phyloP scores from a whole-genome alignment of 1,284 basidiomycete genomes.

The Ganoderma boninense region DNA sequence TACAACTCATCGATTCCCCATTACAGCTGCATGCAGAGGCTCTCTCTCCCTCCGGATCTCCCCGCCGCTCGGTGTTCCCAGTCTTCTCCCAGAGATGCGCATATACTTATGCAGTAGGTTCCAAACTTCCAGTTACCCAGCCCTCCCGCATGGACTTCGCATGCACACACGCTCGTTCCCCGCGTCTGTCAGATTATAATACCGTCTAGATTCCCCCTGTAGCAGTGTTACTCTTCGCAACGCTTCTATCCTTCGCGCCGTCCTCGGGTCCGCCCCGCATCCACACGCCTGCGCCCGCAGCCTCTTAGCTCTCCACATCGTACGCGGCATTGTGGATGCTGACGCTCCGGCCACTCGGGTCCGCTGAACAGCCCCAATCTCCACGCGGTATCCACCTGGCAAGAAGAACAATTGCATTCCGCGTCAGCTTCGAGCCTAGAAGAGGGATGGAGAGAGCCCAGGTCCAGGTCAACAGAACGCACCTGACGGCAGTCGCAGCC shows the following conservation, averaged over 20 bases:
- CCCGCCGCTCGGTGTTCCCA: constrained; percentile 10
- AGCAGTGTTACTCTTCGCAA: constrained; percentile 36
- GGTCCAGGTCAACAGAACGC: constrained; percentile 40
- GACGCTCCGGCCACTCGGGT: constrained; percentile 96
- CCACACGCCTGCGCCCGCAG: background rate
- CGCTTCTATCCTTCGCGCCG: constrained; percentile 16
- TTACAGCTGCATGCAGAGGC: constrained; percentile 31
- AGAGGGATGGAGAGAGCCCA: background rate
- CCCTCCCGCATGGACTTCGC: constrained; percentile 4
- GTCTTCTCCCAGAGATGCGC: constrained; percentile 14
- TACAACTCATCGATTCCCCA: constrained; percentile 18
- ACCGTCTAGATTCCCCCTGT: constrained; percentile 44
- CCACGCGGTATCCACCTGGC: constrained; percentile 89
- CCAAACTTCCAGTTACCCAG: constrained; percentile 11
- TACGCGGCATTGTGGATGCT: constrained; percentile 97
- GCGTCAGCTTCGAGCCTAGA: constrained; percentile 13
- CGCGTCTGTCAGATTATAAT: constrained; percentile 36
- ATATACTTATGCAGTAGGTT: constrained; percentile 17
- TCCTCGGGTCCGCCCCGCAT: background rate
- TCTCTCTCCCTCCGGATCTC: constrained; percentile 25
- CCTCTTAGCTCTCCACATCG: constrained; percentile 32
- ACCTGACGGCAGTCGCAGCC: constrained; percentile 92
- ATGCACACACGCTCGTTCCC: constrained; percentile 23
- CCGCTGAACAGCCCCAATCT: constrained; percentile 96
- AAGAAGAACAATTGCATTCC: constrained; percentile 6